Evolutionary conservation across 1,284 basidiomycete species (phyloP), one percentile per base, ranked within the genome.

Genomic region (Malassezia pachydermatis): DNA sequence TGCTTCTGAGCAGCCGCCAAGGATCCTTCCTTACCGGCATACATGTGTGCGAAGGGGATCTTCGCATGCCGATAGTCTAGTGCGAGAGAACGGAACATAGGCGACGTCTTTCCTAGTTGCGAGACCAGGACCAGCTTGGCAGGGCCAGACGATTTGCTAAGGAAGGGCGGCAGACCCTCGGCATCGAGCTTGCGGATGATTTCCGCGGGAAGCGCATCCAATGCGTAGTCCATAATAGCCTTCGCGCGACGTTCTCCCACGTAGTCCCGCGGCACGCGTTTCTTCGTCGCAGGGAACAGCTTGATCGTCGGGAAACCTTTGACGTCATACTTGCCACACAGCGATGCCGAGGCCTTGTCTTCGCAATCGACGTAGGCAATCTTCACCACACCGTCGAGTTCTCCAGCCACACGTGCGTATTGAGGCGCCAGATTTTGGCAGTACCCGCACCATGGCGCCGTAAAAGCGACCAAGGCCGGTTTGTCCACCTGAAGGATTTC

Each of bases 321-420:
- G 17, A 94, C 79, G n/a, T 81, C 80, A 76, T 85, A 84, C 55
- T 87, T 80, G 0, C 80, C 80, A 67, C 89, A 95, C 8, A 90
- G 73, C 6, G 75, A 76, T 71, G 84, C 87, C 74, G 94, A 92
- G 63, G 76, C 75, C 20, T 81, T 78, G n/a, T 78, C 82, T 63
- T 95, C 89, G 59, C 89, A 95, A 72, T 95, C 87, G 36, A 95
- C 79, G 10, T 87, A 84, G 71, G 89, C 92, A 53, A 86, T 78
- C 1, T 88, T 87, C 27, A 95, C 78, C 29, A 95, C 76, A 7
- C 88, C 88, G 51, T 82, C 77, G 19, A 94, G 78, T 1, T 80
- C 83, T 8, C 79, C 70, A 0, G 88, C 88, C 1, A 86, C 88
- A 60, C 84, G 84, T 62, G 79, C 80, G 67, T 81, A 88, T 67